Percentiles rank a stretch among this genome's conserved stretches.
phyloP scores from a whole-genome alignment of 257 asterid species.

The Nicotiana undulata region DNA sequence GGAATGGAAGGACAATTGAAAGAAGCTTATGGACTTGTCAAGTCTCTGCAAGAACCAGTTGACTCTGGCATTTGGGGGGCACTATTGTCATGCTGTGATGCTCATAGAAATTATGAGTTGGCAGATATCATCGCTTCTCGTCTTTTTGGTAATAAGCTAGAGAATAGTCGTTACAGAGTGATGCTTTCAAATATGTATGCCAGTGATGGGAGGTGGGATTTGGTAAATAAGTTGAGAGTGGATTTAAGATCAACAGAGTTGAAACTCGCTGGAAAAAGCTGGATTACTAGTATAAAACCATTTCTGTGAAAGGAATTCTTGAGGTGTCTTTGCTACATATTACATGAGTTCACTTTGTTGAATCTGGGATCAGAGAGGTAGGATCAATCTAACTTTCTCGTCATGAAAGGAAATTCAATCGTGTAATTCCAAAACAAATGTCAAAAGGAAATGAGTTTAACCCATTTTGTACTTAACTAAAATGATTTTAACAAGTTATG shows the following conservation, averaged over 20 bases:
- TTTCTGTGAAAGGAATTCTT: neutral
- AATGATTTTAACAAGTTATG: neutral
- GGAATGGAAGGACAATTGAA: conserved; percentile 65
- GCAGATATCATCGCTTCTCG: conserved; percentile 33
- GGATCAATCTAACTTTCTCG: neutral
- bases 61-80: conserved; percentile 72
- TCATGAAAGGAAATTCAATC: neutral
- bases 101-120: conserved; percentile 37
- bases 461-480: neutral
- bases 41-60: conserved; percentile 36
- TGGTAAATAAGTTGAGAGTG: conserved; percentile 51
- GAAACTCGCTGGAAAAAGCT: conserved; percentile 58
- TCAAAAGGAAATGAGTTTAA: neutral
- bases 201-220: conserved; percentile 63
- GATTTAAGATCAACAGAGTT: conserved; percentile 21
- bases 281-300: conserved; percentile 33
- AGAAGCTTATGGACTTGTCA: conserved; percentile 56
- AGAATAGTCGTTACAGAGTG: conserved; percentile 36
- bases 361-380: neutral
- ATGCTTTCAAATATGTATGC: conserved; percentile 74
- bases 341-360: neutral
- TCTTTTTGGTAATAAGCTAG: conserved; percentile 23
- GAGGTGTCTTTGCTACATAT: neutral
- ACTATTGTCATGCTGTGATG: conserved; percentile 60
- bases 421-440: neutral